These are phyloP conservation scores for Houttuynia cordata DNA, from an alignment of 164 flowering plant species.

Conservation along the genomic window DNA sequence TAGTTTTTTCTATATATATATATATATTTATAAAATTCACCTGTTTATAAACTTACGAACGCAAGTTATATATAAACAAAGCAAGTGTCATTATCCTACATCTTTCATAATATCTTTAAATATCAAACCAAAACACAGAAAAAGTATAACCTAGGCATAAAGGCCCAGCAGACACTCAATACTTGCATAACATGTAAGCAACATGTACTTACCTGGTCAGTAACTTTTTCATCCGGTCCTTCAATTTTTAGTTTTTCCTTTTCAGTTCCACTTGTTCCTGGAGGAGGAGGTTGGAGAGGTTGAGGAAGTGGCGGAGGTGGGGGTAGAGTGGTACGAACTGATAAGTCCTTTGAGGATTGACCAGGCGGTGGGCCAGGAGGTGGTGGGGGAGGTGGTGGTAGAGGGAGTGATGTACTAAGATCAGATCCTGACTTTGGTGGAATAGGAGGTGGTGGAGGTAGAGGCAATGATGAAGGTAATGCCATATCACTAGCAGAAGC, in stretches of 20 bases:
- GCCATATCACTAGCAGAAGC: constrained; percentile 34
- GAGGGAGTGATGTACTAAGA: constrained; percentile 36
- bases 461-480: constrained; percentile 44
- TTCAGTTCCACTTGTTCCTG: constrained; percentile 41
- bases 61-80: too few relatives aligned
- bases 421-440: constrained; percentile 47
- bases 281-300: constrained; percentile 60
- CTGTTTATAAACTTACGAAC: too few relatives aligned
- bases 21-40: too few relatives aligned
- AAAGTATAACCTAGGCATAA: too few relatives aligned
- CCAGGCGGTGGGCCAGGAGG: constrained; percentile 75
- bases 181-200: neutral
- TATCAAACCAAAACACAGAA: neutral
- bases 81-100: too few relatives aligned
- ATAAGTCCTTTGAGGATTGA: constrained; percentile 56
- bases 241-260: constrained; percentile 26
- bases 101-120: too few relatives aligned
- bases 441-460: constrained; percentile 76
- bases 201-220: constrained; percentile 29
- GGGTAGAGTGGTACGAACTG: constrained; percentile 34
- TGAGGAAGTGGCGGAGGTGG: constrained; percentile 40
- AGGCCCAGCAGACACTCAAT: neutral
- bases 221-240: constrained; percentile 21
- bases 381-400: constrained; percentile 74
- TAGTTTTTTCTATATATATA: too few relatives aligned